These are phyloP conservation scores for Suillus discolor DNA, from an alignment of 768 basidiomycete genomes.

Conservation along the genomic window DNA sequence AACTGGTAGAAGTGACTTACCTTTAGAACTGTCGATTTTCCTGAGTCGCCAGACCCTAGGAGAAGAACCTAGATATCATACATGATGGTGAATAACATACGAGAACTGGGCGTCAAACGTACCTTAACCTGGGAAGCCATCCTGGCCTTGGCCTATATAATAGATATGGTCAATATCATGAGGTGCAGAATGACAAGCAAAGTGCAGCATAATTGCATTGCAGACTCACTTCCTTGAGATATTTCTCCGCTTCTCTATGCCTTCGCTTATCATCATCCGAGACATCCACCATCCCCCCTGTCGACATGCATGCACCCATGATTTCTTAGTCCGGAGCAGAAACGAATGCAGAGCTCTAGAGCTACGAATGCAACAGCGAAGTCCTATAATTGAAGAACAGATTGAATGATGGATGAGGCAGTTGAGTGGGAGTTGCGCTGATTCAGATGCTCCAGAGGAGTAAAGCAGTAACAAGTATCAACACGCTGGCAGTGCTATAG, in stretches of 20 bases:
- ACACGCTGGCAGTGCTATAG: constrained; percentile 3
- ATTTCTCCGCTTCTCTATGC: constrained; percentile 75
- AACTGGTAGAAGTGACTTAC: constrained; percentile 37
- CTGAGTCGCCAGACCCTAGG: constrained; percentile 91
- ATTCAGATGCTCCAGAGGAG: neutral
- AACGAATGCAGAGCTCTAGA: constrained; percentile 9
- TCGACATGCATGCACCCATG: constrained; percentile 85
- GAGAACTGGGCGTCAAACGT: constrained; percentile 12
- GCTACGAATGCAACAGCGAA: constrained; percentile 19
- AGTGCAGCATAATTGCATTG: neutral
- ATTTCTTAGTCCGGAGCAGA: constrained; percentile 11
- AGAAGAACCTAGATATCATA: constrained; percentile 65
- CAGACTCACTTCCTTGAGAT: constrained; percentile 67
- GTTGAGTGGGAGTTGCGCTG: constrained; percentile 9
- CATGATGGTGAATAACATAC: neutral
- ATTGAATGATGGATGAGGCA: constrained; percentile 10
- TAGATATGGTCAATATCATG: neutral
- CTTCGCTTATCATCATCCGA: constrained; percentile 68
- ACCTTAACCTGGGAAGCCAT: constrained; percentile 80
- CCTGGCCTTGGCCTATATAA: constrained; percentile 67
- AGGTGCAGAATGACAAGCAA: constrained; percentile 8
- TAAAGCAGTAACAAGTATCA: constrained; percentile 10
- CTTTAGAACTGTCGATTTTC: constrained; percentile 92
- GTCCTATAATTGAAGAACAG: neutral
- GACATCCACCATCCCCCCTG: constrained; percentile 53